Base-by-base conservation (phyloP, 2,329 filamentous ascomycete species). In the Periconia sp. region DNA sequence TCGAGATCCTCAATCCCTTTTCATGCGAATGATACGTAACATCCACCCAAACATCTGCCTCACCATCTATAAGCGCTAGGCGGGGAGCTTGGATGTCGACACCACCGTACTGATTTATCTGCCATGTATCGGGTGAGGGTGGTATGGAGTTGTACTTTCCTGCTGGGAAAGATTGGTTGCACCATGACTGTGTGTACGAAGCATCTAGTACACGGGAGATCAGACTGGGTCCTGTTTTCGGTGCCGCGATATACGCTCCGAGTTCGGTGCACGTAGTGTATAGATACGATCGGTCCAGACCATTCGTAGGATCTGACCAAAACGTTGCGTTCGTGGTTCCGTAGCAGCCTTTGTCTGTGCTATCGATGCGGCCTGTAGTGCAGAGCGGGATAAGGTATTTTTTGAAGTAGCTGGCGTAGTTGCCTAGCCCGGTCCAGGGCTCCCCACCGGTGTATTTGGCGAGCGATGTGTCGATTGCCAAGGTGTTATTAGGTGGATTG, bases 171-270 rank as follows among this genome's bases (percentile, higher is more conserved):
- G 81, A 79, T 79, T 80, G 81, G n/a, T 61, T 75, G 58, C 81
- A 83, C 80, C 81, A 83, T 64, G 82, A 77, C 57, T 82, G 81
- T 37, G 80, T 82, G 64, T 83, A 83, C 41, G 75, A 69, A 9
- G 73, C 72, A 45, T 80, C 72, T 5, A 83, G 58, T 0, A 78
- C 77, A 6, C 78, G 74, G 1, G 79, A 81, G 17, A 83, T 69
- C 2, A 83, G 69, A 1, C 74, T 74, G 0, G 79, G 79, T 0
- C 76, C 76, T 7, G 72, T 61, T 18, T 72, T 63, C 0, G 77
- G 74, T 0, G 80, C 79, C 11, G 75, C 74, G 65, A 82, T 80
- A 54, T 81, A 83, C 0, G 74, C 73, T 8, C 81, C 81, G 41
- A 75, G 72, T 58, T 83, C 81, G 45, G 68, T 71, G 56, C 80